These are phyloP conservation scores for Zostera marina DNA, from an alignment of 116 monocot genomes.

Conservation along the genomic window DNA sequence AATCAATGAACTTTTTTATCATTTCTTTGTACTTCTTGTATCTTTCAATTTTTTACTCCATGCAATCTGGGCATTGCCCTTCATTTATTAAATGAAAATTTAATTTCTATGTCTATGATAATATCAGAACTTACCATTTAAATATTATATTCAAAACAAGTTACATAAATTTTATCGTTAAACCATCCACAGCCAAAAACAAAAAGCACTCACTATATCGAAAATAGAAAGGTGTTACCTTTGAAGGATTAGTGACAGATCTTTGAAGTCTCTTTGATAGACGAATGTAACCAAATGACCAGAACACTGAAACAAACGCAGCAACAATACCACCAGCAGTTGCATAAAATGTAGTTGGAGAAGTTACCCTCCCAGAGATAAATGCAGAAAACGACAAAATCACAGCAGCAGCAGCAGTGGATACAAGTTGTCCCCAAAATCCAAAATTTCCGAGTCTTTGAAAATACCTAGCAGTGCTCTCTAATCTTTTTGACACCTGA, in stretches of 20 bases:
- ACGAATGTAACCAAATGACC: constrained; percentile 97
- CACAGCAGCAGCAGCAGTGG: constrained; percentile 70
- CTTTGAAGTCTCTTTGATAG: constrained; percentile 71
- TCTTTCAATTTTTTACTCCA: no score
- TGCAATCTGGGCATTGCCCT: no score
- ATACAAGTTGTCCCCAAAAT: constrained; percentile 94
- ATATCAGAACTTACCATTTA: no score
- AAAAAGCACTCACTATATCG: neutral
- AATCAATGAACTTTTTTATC: no score
- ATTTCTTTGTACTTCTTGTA: no score
- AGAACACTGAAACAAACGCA: constrained; percentile 90
- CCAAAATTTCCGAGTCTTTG: constrained; percentile 76
- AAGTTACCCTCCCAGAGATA: constrained; percentile 69
- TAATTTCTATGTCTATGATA: no score
- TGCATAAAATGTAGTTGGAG: constrained; percentile 82
- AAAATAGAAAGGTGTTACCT: constrained; percentile 22
- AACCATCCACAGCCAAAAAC: neutral
- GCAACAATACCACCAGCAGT: constrained; percentile 82
- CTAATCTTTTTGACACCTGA: constrained; percentile 82
- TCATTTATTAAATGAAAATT: no score
- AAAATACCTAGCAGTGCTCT: constrained; percentile 70
- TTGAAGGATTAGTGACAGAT: constrained; percentile 72
- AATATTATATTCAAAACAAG: no score
- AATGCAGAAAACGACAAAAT: constrained; percentile 86
- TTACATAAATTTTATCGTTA: neutral